These are phyloP conservation scores for Candida tropicalis DNA, from an alignment of 1,139 yeast species.

Conservation along the genomic window DNA sequence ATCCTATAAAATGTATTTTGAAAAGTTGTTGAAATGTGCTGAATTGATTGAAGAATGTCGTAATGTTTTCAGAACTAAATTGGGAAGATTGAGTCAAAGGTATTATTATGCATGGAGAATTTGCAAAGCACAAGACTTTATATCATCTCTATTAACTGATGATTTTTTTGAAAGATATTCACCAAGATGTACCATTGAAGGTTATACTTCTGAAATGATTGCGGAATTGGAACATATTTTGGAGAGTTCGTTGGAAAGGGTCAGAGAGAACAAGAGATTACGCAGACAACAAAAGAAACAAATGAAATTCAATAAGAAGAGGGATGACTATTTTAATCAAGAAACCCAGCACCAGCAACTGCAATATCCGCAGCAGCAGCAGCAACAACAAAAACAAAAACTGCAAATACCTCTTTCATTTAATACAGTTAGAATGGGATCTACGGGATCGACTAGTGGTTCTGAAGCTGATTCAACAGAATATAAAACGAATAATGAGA, in stretches of 20 bases:
- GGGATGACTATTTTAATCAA: not conserved
- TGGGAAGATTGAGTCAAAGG: conserved; percentile 27
- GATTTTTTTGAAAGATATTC: conserved; percentile 22
- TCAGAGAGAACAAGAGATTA: conserved; percentile 13
- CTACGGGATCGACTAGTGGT: conserved; percentile 11
- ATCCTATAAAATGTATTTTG: conserved; percentile 16
- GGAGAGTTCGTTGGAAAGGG: conserved; percentile 18
- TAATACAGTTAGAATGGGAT: not conserved
- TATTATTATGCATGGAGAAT: conserved; percentile 44
- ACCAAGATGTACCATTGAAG: conserved; percentile 13
- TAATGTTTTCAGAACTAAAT: conserved; percentile 22
- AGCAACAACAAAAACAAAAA: conserved; percentile 1
- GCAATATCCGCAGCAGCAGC: not conserved
- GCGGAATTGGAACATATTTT: conserved; percentile 25
- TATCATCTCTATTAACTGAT: conserved; percentile 26
- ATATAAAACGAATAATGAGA: conserved; percentile 22
- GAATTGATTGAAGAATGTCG: conserved; percentile 21
- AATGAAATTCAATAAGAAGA: conserved; percentile 2
- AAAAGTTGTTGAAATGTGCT: conserved; percentile 18
- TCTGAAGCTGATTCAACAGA: conserved; percentile 16
- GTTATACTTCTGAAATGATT: conserved; percentile 21
- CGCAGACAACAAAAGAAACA: not conserved
- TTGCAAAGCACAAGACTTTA: conserved; percentile 32
- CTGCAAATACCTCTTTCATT: not conserved
- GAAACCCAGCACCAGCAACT: not conserved